Base-by-base conservation (phyloP, 192 early-diverging fungal species). In the Coemansia sp. region DNA sequence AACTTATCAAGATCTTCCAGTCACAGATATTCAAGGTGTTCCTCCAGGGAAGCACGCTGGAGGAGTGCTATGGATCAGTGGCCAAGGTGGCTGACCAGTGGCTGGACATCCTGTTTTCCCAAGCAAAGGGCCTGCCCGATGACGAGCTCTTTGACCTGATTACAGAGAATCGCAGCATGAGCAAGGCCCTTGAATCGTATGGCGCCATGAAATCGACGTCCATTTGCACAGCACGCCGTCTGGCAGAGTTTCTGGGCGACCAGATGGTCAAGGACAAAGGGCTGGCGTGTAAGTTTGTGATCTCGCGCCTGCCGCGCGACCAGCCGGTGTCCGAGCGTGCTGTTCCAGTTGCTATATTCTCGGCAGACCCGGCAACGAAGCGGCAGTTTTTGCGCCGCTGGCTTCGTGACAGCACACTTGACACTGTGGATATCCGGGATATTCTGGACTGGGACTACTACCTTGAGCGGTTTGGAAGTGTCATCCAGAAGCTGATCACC, bases 371-470 rank as follows among this genome's bases (percentile, higher is more conserved):
- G 5, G 72, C 84, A 4, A 87, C 94, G 15, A 82, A 84, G 61
- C 90, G 87, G 34, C 90, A 93, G 74, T 97, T 87, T 65, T 66
- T 99, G 45, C 83, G 94, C 6, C 94, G 94, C 61, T 99, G 97
- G 97, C 87, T 98, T 42, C 90, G 88, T 62, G 94, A 98, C 71
- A 68, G 75, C 21, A 66, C 83, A 65, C 70, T 97, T 31, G 72
- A 86, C 23, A 85, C 87, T 64, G 87, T 91, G 70, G 94, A 97
- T 63, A 95, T 99, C 66, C 86, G 96, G 40, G 85, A 89, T 21
- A 94, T 99, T 33, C 61, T 99, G 15, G 96, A 99, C 77, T 99
- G 97, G 97, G 75, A 89, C 53, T 99, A 99, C 73, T 99, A 99
- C 67, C 58, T 95, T 59, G 96, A 99, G 79, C 89, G 97, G 31